Percentiles rank a stretch among this genome's conserved stretches.
These are phyloP conservation scores for Metarhizium humberi DNA, from an alignment of 2,329 filamentous ascomycete genomes.

Conservation along the genomic window DNA sequence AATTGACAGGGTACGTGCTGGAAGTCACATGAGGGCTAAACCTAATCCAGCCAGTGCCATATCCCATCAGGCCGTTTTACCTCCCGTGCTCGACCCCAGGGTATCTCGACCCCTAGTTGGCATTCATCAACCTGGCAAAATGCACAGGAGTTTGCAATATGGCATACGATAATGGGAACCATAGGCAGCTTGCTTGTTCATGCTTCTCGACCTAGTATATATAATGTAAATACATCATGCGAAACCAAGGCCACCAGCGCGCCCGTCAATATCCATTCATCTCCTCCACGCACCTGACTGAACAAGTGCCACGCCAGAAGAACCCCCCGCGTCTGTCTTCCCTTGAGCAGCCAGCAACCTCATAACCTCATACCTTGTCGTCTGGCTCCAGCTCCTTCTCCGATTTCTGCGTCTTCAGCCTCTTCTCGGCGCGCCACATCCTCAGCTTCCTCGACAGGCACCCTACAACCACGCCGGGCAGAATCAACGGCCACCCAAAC, in stretches of 20 bases:
- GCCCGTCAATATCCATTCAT: neutral
- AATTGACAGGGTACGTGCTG: neutral
- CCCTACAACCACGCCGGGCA: conserved; percentile 59
- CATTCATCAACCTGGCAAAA: neutral
- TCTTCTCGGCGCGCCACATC: conserved; percentile 22
- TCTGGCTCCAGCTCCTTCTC: conserved; percentile 20
- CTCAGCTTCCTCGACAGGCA: conserved; percentile 58
- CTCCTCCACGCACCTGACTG: neutral
- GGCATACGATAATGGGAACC: neutral
- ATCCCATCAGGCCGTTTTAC: no score
- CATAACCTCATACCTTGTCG: neutral
- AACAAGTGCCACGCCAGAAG: neutral
- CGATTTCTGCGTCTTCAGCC: conserved; percentile 39
- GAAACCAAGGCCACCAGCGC: neutral
- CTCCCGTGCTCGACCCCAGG: no score
- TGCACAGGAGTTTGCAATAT: neutral
- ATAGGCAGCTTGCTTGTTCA: neutral
- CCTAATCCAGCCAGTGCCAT: neutral
- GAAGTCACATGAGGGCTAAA: neutral
- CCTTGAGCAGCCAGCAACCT: neutral
- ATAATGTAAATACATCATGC: neutral
- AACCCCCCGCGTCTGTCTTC: neutral
- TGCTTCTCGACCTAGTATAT: neutral
- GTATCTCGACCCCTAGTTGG: no score
- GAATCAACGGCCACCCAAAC: conserved; percentile 46